Evolutionary conservation across 2,329 filamentous ascomycete species (phyloP).

Genomic region (Apiospora hydei): DNA sequence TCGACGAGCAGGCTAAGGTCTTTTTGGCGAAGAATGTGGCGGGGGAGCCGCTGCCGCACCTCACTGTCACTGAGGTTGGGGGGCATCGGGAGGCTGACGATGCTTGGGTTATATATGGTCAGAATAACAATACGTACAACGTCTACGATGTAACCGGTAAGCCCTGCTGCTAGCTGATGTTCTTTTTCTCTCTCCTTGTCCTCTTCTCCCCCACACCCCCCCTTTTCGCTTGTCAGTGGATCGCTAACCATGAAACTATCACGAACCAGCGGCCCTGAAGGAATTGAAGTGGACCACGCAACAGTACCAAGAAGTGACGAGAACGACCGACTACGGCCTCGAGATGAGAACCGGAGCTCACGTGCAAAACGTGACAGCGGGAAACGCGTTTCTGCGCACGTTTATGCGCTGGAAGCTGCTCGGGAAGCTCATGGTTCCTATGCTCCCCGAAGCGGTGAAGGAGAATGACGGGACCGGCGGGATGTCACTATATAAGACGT

Average conservation of each 20-base stretch:
- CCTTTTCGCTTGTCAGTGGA: too few species aligned
- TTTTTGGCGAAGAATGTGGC: neutral
- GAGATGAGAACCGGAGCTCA: neutral
- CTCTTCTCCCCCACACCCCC: too few species aligned
- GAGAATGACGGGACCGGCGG: neutral
- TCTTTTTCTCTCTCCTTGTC: neutral
- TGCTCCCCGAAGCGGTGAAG: neutral
- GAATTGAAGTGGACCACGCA: neutral
- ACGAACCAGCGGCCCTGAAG: neutral
- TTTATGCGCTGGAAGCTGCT: neutral
- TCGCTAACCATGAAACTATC: neutral
- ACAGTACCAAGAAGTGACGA: neutral
- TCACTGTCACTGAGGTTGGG: neutral
- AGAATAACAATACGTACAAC: neutral
- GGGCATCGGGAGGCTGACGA: neutral
- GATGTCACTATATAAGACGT: neutral
- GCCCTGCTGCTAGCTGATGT: neutral
- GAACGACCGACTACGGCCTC: neutral
- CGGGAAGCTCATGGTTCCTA: neutral
- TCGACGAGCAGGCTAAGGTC: neutral
- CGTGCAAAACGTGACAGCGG: neutral
- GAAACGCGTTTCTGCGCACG: neutral
- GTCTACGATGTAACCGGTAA: neutral
- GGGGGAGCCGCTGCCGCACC: neutral
- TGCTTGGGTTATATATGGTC: neutral